Evolutionary conservation across 1,284 basidiomycete genomes (phyloP).

Genomic region (Puccinia polysora): DNA sequence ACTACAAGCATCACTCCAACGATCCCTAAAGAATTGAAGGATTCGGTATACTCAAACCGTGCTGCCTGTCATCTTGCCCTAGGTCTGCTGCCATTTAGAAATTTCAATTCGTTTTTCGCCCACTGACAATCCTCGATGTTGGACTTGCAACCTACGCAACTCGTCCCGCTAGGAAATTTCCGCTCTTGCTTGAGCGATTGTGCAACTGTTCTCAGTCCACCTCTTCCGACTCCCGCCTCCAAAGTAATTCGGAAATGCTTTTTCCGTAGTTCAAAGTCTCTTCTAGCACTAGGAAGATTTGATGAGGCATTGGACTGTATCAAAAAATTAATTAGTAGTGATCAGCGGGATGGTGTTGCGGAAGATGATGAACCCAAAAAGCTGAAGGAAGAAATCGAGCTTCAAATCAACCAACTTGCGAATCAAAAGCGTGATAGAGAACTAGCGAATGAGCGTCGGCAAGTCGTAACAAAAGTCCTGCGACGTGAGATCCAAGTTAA

Average conservation of each 20-base stretch:
- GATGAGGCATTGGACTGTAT: slow-evolving; percentile 27
- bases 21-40: not conserved
- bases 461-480: not conserved
- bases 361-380: slow-evolving; percentile 26
- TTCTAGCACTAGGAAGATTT: not conserved
- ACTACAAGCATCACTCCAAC: too few relatives aligned
- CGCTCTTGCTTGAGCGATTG: slow-evolving; percentile 38
- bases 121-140: not conserved
- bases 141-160: not conserved
- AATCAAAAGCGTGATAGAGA: not conserved
- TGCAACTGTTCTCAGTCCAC: not conserved
- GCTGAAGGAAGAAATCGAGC: slow-evolving; percentile 18
- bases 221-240: slow-evolving; percentile 16
- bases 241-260: slow-evolving; percentile 24
- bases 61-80: slow-evolving; percentile 43
- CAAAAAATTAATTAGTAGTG: slow-evolving; percentile 12
- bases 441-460: not conserved
- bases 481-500: not conserved
- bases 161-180: slow-evolving; percentile 11
- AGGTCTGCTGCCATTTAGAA: slow-evolving; percentile 2
- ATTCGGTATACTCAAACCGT: slow-evolving; percentile 25
- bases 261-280: slow-evolving; percentile 27
- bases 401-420: not conserved
- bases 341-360: not conserved
- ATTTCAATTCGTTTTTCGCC: not conserved